These are phyloP conservation scores for Hymenoscyphus salicellus DNA, from an alignment of 2,329 filamentous ascomycete species.

Conservation along the genomic window DNA sequence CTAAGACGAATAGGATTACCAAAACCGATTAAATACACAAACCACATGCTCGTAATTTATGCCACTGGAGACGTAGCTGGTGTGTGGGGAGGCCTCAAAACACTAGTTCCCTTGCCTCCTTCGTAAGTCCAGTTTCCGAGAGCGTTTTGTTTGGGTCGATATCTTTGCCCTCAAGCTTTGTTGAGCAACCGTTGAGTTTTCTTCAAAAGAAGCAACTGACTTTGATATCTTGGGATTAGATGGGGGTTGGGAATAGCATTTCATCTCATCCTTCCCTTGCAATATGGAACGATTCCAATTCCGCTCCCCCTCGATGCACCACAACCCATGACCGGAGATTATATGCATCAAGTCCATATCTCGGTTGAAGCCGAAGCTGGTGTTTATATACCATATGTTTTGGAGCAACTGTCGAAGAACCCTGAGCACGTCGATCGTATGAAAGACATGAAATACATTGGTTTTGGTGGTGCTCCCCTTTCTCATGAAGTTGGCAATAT, in stretches of 20 bases:
- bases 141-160: too few species aligned
- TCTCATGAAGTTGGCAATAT: slow-evolving; percentile 2
- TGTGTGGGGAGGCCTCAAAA: slow-evolving; percentile 2
- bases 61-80: slow-evolving; percentile 8
- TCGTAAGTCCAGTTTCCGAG: not conserved
- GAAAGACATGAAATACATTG: slow-evolving; percentile 6
- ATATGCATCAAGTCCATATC: slow-evolving; percentile 5
- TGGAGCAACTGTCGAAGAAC: slow-evolving; percentile 2
- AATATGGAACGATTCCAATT: slow-evolving; percentile 4
- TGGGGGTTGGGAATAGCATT: not conserved
- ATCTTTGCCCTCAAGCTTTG: too few species aligned
- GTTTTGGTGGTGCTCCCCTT: slow-evolving; percentile 8
- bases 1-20: slow-evolving; percentile 3
- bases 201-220: too few species aligned
- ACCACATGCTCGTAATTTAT: slow-evolving; percentile 14
- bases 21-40: slow-evolving; percentile 13
- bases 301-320: not conserved
- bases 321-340: slow-evolving; percentile 2
- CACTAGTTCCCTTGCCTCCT: not conserved
- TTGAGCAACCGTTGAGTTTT: too few species aligned
- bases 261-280: not conserved
- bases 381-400: slow-evolving; percentile 8
- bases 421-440: slow-evolving; percentile 1
- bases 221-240: too few species aligned
- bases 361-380: slow-evolving; percentile 2